Base-by-base conservation (phyloP, 2,329 filamentous ascomycete species). In the Penicillium psychrosexuale region DNA sequence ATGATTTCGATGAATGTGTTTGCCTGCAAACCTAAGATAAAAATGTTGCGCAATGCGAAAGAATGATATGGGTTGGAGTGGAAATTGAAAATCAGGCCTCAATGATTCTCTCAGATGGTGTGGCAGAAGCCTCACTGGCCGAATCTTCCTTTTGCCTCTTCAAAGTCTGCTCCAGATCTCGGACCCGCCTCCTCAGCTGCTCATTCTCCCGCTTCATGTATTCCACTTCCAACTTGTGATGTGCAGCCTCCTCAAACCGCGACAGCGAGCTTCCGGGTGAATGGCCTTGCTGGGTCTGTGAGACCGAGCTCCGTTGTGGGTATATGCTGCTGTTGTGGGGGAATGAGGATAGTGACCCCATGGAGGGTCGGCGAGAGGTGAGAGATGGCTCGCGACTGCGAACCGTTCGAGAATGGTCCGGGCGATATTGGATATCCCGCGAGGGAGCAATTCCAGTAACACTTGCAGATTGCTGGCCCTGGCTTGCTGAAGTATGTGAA, bases 191-290 rank as follows among this genome's bases (percentile, higher is more conserved):
- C 45, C 76, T 72, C 37, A 80, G 66, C 30, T 67, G 62, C 52
- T 80, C 78, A 48, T 80, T 80, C 61, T 80, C 78, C 11, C 71
- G 68, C 58, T 73, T 76, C 33, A 77, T 69, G 1, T 68, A 63
- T 44, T 79, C 77, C 24, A 79, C 57, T 51, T 80, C 77, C 33
- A 70, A 69, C 22, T 72, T 69, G 37, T 78, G 75, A 15, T 72
- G 64, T 2, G 71, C 64, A 5, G 68, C 67, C 55, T 79, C 77
- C 48, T 79, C 77, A 45, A 74, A 75, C 19, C 77, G 70, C 22
- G 70, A 63, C 12, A 69, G 55, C 7, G 63, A 66, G 8, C 61
- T 64, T 12, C 64, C 59, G 3, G 72, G 67, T 7, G 70, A 69
- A 22, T 53, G 53, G 12, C 63, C 63, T 11, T 66, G 57, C 15